Base-by-base conservation (phyloP, 163 green algal genomes). In the Smithsoniella earleae region DNA sequence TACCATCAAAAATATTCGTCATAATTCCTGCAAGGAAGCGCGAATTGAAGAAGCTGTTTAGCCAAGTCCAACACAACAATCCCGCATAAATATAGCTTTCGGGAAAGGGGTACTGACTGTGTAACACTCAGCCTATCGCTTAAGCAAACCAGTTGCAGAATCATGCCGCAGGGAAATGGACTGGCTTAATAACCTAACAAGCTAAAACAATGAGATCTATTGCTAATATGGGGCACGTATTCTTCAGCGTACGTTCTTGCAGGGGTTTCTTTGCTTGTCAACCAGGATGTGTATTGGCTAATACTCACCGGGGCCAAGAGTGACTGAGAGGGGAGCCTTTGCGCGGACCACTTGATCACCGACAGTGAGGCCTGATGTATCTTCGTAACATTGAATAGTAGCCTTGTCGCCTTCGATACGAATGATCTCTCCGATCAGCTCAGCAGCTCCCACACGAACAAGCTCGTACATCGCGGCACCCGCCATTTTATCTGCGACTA, bases 401-500 rank as follows among this genome's bases (percentile, higher is more conserved):
- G 94, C 94, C 31, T 83, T 96, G 77, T 97, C 91, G 10, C 86
- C 89, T 82, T 99, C 94, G 36, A 99, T 83, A 22, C 94, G 88
- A 83, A 99, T 99, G 80, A 99, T 97, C 79, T 99, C 94, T 38
- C 94, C 94, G 75, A 98, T 98, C 44, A 99, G 88, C 43, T 91
- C 85, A 74, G 96, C 89, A 5, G 83, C 66, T 30, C 94, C 94
- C 33, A 99, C 94, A 38, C 94, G 89, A 8, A 99, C 92, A 27
- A 99, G 89, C 87, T 99, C 94, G 81, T 98, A 98, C 94, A 98
- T 98, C 30, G 93, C 93, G 30, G 88, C 83, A n/a, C 93, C 93
- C 73, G 76, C 76, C 91, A 98, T 98, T 73, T 88, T 86, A 55
- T 90, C 83, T 31, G 92, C 93, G 63, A 97, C 85, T 28, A 98